These are phyloP conservation scores for Neopestalotiopsis sp. DNA, from an alignment of 2,329 filamentous ascomycete species.

Conservation along the genomic window DNA sequence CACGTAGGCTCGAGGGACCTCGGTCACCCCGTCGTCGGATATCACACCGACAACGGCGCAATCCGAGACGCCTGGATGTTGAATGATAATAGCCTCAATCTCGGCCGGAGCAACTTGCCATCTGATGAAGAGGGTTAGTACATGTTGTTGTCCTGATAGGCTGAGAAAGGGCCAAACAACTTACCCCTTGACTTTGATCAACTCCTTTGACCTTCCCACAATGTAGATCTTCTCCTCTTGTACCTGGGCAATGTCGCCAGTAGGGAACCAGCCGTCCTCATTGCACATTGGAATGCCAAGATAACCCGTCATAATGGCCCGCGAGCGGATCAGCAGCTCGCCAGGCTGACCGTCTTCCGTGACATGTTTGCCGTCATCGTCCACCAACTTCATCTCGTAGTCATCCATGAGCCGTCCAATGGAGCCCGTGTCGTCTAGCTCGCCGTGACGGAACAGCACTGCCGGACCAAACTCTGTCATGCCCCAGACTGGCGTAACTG, in stretches of 20 bases:
- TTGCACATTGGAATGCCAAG: neutral
- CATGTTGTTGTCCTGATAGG: neutral
- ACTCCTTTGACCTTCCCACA: constrained; percentile 12
- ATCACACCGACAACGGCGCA: constrained; percentile 9
- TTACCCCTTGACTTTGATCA: constrained; percentile 17
- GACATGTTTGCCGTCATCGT: neutral
- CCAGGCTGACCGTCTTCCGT: neutral
- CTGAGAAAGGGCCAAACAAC: neutral
- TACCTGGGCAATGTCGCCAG: constrained; percentile 10
- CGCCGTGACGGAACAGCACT: constrained; percentile 9
- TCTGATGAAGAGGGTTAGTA: neutral
- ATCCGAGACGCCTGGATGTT: constrained; percentile 10
- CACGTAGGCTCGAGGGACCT: constrained; percentile 13
- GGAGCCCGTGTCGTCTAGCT: constrained; percentile 8
- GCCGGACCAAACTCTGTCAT: constrained; percentile 14
- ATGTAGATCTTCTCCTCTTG: constrained; percentile 10
- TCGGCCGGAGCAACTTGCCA: constrained; percentile 14
- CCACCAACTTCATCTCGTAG: constrained; percentile 8
- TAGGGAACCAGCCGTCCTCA: constrained; percentile 10
- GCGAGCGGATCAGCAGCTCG: constrained; percentile 7
- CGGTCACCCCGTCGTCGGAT: constrained; percentile 7
- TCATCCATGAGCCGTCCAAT: constrained; percentile 9
- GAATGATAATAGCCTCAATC: constrained; percentile 10
- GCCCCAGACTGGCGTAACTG: constrained; percentile 6
- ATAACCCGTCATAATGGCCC: constrained; percentile 9